Conservation (phyloP, 202 grass and related monocot genomes). For the Schoenoplectus tabernaemontani region DNA sequence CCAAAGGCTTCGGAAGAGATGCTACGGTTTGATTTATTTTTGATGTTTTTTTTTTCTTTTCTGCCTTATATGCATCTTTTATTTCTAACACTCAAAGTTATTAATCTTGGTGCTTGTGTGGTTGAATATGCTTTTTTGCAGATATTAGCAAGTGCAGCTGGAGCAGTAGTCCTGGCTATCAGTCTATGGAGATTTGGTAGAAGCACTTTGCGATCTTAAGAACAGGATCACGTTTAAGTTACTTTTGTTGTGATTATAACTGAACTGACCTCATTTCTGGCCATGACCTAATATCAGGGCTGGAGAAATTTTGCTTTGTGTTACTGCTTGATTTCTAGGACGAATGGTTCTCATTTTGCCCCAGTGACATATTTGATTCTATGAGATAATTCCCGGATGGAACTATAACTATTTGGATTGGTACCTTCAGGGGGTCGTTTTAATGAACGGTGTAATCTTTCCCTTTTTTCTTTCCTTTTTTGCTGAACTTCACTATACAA, state of each 20-base stretch:
- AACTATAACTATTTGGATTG: neutral
- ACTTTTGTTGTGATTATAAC: neutral
- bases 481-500: neutral
- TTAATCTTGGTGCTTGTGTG: conserved; percentile 13
- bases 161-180: conserved; percentile 58
- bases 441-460: neutral
- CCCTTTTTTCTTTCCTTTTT: neutral
- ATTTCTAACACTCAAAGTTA: neutral
- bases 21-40: conserved; percentile 45
- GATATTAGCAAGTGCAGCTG: conserved; percentile 83
- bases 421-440: neutral
- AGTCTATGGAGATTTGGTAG: conserved; percentile 94
- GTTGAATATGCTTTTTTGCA: conserved; percentile 34
- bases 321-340: conserved; percentile 18
- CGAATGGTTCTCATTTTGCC: neutral
- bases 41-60: neutral
- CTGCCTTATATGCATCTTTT: conserved; percentile 13
- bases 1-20: conserved; percentile 58
- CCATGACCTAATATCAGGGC: neutral
- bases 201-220: conserved; percentile 50
- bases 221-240: neutral
- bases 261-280: neutral
- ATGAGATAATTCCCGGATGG: neutral
- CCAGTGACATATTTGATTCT: conserved; percentile 1
- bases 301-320: conserved; percentile 19